Evolutionary conservation across 768 basidiomycete species (phyloP).

Genomic region (Rhodotorula taiwanensis): DNA sequence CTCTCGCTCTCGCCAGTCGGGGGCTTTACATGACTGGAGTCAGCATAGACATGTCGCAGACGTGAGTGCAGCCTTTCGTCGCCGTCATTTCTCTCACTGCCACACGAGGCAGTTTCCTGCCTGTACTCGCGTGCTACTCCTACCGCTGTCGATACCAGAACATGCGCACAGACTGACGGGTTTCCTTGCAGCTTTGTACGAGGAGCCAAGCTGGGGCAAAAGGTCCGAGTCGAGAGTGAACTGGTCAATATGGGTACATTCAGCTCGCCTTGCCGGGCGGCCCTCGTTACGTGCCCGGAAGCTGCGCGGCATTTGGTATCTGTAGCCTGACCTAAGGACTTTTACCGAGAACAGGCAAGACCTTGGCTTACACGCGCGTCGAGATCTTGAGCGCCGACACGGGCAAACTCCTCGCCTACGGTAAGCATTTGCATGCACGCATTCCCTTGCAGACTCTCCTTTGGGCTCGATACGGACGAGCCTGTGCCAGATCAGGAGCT

Average conservation of each 20-base stretch:
- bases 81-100: too few species aligned
- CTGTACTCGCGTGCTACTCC: too few species aligned
- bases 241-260: slow-evolving; percentile 30
- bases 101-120: too few species aligned
- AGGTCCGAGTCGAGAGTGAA: slow-evolving; percentile 21
- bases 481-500: background rate
- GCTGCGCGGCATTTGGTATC: too few species aligned
- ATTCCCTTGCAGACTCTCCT: background rate
- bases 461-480: too few species aligned
- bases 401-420: slow-evolving; percentile 37
- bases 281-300: too few species aligned
- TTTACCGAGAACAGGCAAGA: slow-evolving; percentile 25
- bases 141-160: too few species aligned
- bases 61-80: background rate
- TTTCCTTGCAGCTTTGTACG: slow-evolving; percentile 35
- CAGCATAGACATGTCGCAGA: slow-evolving; percentile 1
- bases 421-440: background rate
- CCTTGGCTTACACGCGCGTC: slow-evolving; percentile 36
- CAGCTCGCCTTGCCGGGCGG: too few species aligned
- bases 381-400: slow-evolving; percentile 23
- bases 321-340: too few species aligned
- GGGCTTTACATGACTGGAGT: slow-evolving; percentile 36
- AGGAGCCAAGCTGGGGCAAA: slow-evolving; percentile 30
- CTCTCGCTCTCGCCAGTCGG: slow-evolving; percentile 30
- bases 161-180: too few species aligned